Evolutionary conservation across 331 rosid genomes (phyloP), one percentile per base, ranked within the genome.

Genomic region (Arachis monticola): DNA sequence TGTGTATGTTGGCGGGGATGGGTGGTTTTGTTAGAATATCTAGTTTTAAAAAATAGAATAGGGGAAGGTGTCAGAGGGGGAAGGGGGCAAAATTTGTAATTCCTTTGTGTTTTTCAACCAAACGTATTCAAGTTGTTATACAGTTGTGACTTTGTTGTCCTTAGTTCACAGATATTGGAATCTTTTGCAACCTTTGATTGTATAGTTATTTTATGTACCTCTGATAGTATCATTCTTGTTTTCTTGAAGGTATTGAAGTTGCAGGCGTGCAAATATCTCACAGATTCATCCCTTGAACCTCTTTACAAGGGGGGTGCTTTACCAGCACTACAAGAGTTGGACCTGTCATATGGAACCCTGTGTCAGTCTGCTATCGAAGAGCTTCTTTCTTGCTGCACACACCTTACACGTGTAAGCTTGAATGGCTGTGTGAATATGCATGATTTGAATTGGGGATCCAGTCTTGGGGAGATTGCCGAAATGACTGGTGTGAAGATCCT

Each of bases 391-490:
- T 89, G 96, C 83, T 90, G 99, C 85, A 88, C 83, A 0, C 98
- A 85, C 81, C 92, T 96, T 13, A 96, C 94, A 10, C 99, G 86
- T 69, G 87, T 96, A 89, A 96, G 98, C 92, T 81, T 96, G 88
- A 96, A 92, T 85, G 99, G 99, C 77, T 96, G 99, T 81, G 89
- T 72, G 67, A 90, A 96, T 80, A 89, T 96, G 99, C 98, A 88
- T 80, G 99, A 96, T 76, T 90, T 96, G 73, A 89, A 90, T 75
- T 96, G 99, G 99, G 97, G 87, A 65, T 77, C 67, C 70, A 77
- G 84, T 71, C 75, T 11, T 45, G 84, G 78, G 51, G 72, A 82
- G 75, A 78, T 81, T 60, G 51, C 81, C 31, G 82, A 79, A 50
- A 60, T 83, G 46, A 83, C 87, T 10, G 62, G 73, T 78, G 69